A percentile compares a stretch with the other conserved stretches of the same genome.
Evolutionary conservation across 345 rosid species (phyloP).

Genomic region (Eutrema yunnanense): DNA sequence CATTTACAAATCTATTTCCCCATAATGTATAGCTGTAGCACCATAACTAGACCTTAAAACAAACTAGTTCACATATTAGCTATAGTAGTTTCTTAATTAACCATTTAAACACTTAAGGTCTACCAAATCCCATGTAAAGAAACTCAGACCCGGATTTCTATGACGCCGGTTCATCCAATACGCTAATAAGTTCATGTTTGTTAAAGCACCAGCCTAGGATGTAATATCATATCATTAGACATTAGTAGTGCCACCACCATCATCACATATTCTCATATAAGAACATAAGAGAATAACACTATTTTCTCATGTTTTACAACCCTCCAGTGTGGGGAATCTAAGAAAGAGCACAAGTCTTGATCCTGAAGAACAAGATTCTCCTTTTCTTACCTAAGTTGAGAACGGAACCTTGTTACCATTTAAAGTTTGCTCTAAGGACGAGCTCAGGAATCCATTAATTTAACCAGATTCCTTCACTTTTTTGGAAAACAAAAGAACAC

Average conservation of each 20-base stretch:
- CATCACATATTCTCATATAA: not conserved
- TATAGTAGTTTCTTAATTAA: no score
- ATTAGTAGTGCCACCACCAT: not conserved
- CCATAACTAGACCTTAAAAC: no score
- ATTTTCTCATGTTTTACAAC: not conserved
- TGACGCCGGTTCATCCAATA: not conserved
- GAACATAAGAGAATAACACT: not conserved
- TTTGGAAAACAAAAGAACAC: not conserved
- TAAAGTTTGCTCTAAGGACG: constrained; percentile 25
- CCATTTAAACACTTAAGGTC: no score
- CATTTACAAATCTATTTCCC: no score
- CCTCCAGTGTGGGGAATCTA: constrained; percentile 10
- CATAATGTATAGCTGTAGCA: no score
- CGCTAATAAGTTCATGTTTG: not conserved
- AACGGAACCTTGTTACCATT: constrained; percentile 23
- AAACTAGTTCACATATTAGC: no score
- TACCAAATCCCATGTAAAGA: no score
- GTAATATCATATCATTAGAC: not conserved
- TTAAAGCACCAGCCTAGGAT: not conserved
- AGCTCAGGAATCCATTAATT: constrained; percentile 16
- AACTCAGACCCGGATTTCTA: not conserved
- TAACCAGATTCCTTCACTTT: constrained; percentile 11
- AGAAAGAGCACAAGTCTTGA: constrained; percentile 5
- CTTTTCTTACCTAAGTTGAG: constrained; percentile 6
- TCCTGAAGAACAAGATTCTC: constrained; percentile 23